Evolutionary conservation across 805 yeast species (phyloP).

Genomic region (Kodamaea fukazawae): DNA sequence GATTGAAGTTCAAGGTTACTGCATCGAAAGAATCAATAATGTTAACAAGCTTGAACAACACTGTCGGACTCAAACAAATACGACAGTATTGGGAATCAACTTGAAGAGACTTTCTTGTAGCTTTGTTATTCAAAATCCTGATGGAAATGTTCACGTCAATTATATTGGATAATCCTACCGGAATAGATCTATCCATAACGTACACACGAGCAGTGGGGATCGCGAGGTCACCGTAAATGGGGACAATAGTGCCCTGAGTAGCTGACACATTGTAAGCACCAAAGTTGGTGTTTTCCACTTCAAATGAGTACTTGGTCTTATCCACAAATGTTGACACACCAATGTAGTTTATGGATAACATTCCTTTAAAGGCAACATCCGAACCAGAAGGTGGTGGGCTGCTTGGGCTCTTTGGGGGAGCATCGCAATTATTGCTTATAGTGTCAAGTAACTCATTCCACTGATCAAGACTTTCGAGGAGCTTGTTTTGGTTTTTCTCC

Average conservation of each 20-base stretch:
- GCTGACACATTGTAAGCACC: slow-evolving; percentile 21
- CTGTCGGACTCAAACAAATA: slow-evolving; percentile 53
- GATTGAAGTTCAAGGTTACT: not conserved
- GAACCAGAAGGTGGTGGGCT: not conserved
- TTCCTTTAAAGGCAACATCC: slow-evolving; percentile 20
- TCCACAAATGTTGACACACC: slow-evolving; percentile 34
- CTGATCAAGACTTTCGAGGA: slow-evolving; percentile 10
- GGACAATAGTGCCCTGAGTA: slow-evolving; percentile 16
- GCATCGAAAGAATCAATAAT: slow-evolving; percentile 23
- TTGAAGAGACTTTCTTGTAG: slow-evolving; percentile 45
- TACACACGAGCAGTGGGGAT: slow-evolving; percentile 44
- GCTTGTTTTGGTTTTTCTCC: slow-evolving; percentile 4
- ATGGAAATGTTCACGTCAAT: slow-evolving; percentile 46
- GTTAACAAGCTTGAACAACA: slow-evolving; percentile 40
- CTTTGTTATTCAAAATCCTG: slow-evolving; percentile 37
- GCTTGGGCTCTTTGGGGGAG: not conserved
- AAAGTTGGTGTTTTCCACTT: slow-evolving; percentile 29
- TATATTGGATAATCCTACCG: slow-evolving; percentile 39
- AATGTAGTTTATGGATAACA: slow-evolving; percentile 31
- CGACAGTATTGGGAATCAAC: slow-evolving; percentile 59
- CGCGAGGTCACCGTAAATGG: slow-evolving; percentile 36
- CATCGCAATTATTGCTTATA: not conserved
- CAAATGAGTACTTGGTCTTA: slow-evolving; percentile 33
- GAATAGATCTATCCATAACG: slow-evolving; percentile 38
- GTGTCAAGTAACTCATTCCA: slow-evolving; percentile 8